A percentile compares a stretch with the other conserved stretches of the same genome.
phyloP scores from a whole-genome alignment of 2,329 filamentous ascomycete species.

The Lasiodiplodia theobromae region DNA sequence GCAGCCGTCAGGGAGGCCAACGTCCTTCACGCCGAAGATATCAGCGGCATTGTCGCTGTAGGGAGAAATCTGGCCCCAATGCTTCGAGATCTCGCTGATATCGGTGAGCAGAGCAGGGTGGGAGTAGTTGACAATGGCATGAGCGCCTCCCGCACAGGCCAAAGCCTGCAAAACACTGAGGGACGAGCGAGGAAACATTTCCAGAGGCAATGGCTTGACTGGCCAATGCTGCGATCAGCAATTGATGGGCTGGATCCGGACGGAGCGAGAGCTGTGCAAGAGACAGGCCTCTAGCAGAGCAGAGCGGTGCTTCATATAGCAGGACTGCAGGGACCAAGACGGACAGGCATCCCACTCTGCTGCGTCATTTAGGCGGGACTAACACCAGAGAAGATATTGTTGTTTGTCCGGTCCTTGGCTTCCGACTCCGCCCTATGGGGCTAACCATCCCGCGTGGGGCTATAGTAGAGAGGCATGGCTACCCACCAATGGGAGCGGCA shows the following conservation, averaged over 20 bases:
- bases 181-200: constrained; percentile 8
- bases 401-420: constrained; percentile 7
- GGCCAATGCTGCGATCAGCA: background rate
- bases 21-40: constrained; percentile 56
- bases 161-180: constrained; percentile 4
- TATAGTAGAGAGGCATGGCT: background rate
- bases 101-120: constrained; percentile 39
- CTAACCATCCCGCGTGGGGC: constrained; percentile 2
- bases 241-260: background rate
- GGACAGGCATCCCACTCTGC: constrained; percentile 16
- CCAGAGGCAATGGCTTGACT: background rate
- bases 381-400: constrained; percentile 3
- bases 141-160: constrained; percentile 2
- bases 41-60: constrained; percentile 56
- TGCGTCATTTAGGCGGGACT: constrained; percentile 13
- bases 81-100: constrained; percentile 44
- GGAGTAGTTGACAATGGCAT: constrained; percentile 5
- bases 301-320: constrained; percentile 16
- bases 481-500: background rate
- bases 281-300: background rate
- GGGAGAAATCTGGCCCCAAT: constrained; percentile 58
- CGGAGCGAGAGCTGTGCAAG: background rate
- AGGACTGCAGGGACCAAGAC: background rate
- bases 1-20: constrained; percentile 61
- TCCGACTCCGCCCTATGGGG: constrained; percentile 11